These are phyloP conservation scores for Phytophthora foliorum DNA, from an alignment of 352 stramenopile species.

Conservation along the genomic window DNA sequence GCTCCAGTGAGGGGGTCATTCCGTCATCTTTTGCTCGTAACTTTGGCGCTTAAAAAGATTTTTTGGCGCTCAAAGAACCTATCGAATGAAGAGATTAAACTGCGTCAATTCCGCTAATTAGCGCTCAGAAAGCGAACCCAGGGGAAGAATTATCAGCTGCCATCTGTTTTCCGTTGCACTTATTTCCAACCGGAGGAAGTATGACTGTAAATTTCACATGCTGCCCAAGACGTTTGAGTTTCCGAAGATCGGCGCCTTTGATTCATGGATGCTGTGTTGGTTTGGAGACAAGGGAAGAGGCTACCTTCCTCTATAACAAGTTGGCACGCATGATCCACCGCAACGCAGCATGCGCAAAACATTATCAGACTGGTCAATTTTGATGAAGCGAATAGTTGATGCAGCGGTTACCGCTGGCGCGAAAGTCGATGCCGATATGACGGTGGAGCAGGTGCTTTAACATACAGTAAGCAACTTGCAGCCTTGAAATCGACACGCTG, in stretches of 20 bases:
- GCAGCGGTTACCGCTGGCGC: neutral
- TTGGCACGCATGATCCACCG: neutral
- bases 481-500: no score
- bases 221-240: slow-evolving; percentile 13
- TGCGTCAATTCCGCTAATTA: no score
- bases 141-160: no score
- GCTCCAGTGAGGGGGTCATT: no score
- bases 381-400: neutral
- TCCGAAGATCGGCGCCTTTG: neutral
- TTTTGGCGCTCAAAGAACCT: no score
- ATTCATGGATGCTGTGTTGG: slow-evolving; percentile 10
- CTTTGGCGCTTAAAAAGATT: no score
- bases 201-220: slow-evolving; percentile 16
- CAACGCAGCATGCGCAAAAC: neutral
- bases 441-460: slow-evolving; percentile 7
- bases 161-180: no score
- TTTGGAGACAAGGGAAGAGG: slow-evolving; percentile 3
- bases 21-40: no score
- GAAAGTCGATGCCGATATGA: neutral
- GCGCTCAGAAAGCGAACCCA: no score
- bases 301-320: neutral
- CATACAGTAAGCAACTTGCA: no score
- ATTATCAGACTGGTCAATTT: neutral
- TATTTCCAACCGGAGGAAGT: no score
- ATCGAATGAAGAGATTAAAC: no score